Base-by-base conservation (phyloP, 2,329 filamentous ascomycete species). In the Fusarium temperatum region DNA sequence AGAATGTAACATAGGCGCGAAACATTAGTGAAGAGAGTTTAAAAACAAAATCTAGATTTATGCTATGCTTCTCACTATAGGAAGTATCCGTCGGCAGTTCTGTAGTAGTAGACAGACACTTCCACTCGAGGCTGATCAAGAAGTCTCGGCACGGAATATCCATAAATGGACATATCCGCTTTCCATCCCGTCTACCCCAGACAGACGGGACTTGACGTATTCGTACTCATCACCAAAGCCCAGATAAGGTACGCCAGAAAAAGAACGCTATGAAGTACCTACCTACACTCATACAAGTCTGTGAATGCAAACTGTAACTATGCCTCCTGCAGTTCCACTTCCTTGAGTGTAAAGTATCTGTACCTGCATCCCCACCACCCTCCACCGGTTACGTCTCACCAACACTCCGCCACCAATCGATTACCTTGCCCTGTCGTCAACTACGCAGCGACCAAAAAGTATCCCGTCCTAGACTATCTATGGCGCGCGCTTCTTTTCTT, bases 391-490 rank as follows among this genome's bases (percentile, higher is more conserved):
- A 28, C 42, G 67, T 66, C 67, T 72, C 42, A 72, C 58, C 53
- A 68, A 28, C 28, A 38, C 65, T 60, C 64, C 63, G 60, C 68
- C 67, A 58, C 70, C 70, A 77, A 73, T 73, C 70, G 50, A 61
- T 69, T 64, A 68, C 73, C 64, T 74, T 76, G 62, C 71, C 59
- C 72, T 73, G 62, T 58, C 55, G 64, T 65, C 65, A 58, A 58
- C 35, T 22, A 41, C 35, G 24, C 58, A 70, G 67, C 63, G 18
- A 30, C 24, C 63, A 63, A 53, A 50, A 59, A 68, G 39, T 51
- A 62, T 50, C 44, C 26, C 18, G 44, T 44, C 42, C 30, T 35
- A 26, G 39, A 58, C 55, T 44, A 47, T 26, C 45, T 28, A 59
- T 56, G 54, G 57, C 41, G 68, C 64, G 51, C 56, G 42, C 62